Conservation (phyloP, 1,284 basidiomycete species). For the Volvariella volvacea region DNA sequence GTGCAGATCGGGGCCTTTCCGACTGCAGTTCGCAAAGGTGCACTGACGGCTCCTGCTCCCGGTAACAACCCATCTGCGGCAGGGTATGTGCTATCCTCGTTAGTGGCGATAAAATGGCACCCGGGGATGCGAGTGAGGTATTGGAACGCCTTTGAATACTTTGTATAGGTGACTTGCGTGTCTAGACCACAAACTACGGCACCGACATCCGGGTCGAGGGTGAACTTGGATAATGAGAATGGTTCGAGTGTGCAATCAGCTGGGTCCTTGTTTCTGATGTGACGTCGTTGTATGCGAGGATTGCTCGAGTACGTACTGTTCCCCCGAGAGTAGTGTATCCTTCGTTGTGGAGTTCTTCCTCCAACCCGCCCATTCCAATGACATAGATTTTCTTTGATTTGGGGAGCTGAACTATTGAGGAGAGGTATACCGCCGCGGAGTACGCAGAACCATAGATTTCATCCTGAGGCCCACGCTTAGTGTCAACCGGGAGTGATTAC, state of each 20-base stretch:
- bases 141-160: constrained; percentile 89
- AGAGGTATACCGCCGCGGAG: constrained; percentile 90
- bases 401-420: constrained; percentile 82
- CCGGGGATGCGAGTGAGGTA: constrained; percentile 77
- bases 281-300: background rate
- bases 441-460: constrained; percentile 97
- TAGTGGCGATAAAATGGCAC: constrained; percentile 88
- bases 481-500: background rate
- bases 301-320: constrained; percentile 48
- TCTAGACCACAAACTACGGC: constrained; percentile 92
- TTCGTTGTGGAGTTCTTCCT: constrained; percentile 86
- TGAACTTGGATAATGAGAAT: constrained; percentile 66
- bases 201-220: constrained; percentile 73
- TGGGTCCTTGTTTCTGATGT: constrained; percentile 55
- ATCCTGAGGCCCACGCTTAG: constrained; percentile 42
- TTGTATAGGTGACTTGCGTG: constrained; percentile 81
- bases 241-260: constrained; percentile 73
- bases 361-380: constrained; percentile 88
- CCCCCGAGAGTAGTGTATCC: constrained; percentile 82
- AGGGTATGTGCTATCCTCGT: constrained; percentile 90
- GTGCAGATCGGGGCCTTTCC: constrained; percentile 72
- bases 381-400: constrained; percentile 95
- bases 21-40: constrained; percentile 74
- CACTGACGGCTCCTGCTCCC: constrained; percentile 80
- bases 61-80: constrained; percentile 77